Evolutionary conservation across 2,329 filamentous ascomycete species (phyloP).

Genomic region (Penicillium psychrosexuale): DNA sequence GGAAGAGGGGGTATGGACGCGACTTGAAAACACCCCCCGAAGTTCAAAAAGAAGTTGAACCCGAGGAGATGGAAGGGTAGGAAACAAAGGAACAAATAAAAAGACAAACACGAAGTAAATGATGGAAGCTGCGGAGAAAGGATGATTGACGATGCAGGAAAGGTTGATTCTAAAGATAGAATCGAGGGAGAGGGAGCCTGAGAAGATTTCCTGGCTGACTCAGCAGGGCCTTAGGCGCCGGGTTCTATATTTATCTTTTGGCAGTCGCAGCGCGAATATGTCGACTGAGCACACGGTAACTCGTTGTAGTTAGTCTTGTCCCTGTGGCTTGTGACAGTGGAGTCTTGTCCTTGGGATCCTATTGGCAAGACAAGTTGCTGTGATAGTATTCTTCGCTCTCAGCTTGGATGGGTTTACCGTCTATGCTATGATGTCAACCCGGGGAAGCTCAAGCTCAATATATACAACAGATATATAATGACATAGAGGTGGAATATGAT

Average conservation of each 20-base stretch:
- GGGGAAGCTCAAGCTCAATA: neutral
- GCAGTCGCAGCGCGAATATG: neutral
- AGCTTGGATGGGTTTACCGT: neutral
- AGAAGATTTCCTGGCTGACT: conserved; percentile 8
- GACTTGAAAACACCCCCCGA: conserved; percentile 10
- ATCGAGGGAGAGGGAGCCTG: conserved; percentile 12
- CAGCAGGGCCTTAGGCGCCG: conserved; percentile 12
- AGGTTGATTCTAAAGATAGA: conserved; percentile 31
- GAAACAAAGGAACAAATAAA: neutral
- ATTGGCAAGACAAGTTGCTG: neutral
- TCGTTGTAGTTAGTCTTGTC: neutral
- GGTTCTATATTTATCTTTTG: conserved; percentile 2
- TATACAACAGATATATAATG: too few species aligned
- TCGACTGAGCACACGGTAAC: neutral
- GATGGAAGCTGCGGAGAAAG: conserved; percentile 10
- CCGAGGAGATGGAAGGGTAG: conserved; percentile 3
- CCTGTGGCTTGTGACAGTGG: conserved; percentile 9
- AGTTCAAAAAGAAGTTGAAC: conserved; percentile 3
- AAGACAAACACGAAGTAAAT: conserved; percentile 7
- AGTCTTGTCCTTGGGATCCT: neutral
- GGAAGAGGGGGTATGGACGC: conserved; percentile 7
- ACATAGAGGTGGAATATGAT: neutral
- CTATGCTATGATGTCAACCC: conserved; percentile 1
- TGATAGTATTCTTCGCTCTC: neutral
- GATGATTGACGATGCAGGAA: conserved; percentile 25